phyloP scores from a whole-genome alignment of 495 filamentous ascomycete species.

The Penicillium cinerascens region DNA sequence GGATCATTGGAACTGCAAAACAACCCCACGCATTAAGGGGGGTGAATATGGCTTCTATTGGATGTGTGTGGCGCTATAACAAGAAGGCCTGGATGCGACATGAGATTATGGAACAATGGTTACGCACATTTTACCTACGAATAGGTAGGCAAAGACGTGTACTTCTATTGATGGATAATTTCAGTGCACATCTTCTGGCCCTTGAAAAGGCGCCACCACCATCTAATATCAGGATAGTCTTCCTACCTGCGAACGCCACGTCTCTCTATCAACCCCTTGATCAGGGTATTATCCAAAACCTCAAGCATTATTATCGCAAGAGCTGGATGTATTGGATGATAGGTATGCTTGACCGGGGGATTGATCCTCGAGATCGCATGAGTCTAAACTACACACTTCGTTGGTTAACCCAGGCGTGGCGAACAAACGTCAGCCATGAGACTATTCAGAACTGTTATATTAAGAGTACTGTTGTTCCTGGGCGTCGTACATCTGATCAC shows the following conservation, averaged over 20 bases:
- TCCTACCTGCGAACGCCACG: conserved; percentile 23
- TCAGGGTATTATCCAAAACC: conserved; percentile 26
- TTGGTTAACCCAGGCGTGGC: conserved; percentile 1
- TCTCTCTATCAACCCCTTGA: conserved; percentile 25
- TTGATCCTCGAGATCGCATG: background rate
- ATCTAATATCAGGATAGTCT: background rate
- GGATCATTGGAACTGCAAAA: no score
- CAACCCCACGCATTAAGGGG: no score
- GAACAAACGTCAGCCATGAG: no score
- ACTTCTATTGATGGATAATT: no score
- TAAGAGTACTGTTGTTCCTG: no score
- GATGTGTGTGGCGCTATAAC: conserved; percentile 5
- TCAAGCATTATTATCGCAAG: conserved; percentile 22
- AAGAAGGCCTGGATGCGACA: conserved; percentile 24
- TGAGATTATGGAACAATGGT: conserved; percentile 18
- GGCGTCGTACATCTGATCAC: no score
- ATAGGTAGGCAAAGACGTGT: conserved; percentile 1
- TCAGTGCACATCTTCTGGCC: no score
- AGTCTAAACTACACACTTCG: background rate
- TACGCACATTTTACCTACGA: conserved; percentile 17
- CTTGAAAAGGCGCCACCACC: no score
- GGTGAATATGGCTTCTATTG: no score
- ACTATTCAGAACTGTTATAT: no score
- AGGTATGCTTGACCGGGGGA: conserved; percentile 5
- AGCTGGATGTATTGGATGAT: conserved; percentile 18